phyloP scores from a whole-genome alignment of 768 basidiomycete species.

The Russula brevipes region DNA sequence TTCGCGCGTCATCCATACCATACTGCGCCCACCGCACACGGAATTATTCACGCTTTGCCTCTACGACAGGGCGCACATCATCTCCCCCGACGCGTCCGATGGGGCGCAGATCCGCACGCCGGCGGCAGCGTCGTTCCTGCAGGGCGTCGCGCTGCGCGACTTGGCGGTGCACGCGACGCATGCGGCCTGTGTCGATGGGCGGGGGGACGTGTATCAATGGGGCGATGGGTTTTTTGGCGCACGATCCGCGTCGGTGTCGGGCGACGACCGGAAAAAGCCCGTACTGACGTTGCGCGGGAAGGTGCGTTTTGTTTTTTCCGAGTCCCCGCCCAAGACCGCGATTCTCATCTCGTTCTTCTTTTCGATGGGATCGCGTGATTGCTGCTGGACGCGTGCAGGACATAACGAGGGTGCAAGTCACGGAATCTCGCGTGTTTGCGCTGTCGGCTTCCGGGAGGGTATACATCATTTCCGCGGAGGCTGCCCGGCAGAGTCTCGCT shows the following conservation, averaged over 20 bases:
- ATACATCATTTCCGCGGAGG: constrained; percentile 57
- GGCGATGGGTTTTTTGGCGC: constrained; percentile 55
- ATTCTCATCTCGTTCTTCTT: not conserved
- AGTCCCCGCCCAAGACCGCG: too few species aligned
- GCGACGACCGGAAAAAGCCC: constrained; percentile 35
- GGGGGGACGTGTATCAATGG: constrained; percentile 84
- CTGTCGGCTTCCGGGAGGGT: constrained; percentile 73
- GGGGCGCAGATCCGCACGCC: constrained; percentile 47
- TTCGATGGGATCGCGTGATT: not conserved
- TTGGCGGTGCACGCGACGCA: constrained; percentile 60
- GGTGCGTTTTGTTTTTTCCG: constrained; percentile 35
- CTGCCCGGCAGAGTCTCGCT: constrained; percentile 42
- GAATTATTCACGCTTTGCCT: not conserved
- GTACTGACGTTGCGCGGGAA: constrained; percentile 58
- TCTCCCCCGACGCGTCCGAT: constrained; percentile 39
- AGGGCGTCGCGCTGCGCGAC: constrained; percentile 67
- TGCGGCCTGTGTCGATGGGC: constrained; percentile 71
- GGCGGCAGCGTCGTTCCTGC: constrained; percentile 50
- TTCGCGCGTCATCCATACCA: constrained; percentile 30
- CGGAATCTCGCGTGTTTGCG: constrained; percentile 62
- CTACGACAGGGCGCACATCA: constrained; percentile 40
- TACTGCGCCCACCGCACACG: not conserved
- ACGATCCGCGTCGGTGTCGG: constrained; percentile 21
- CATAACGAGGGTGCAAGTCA: constrained; percentile 58
- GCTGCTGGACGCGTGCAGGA: constrained; percentile 41